Percentiles rank a stretch among this genome's conserved stretches.
Conservation (phyloP, 2,329 filamentous ascomycete genomes). For the Trichoderma sp. region DNA sequence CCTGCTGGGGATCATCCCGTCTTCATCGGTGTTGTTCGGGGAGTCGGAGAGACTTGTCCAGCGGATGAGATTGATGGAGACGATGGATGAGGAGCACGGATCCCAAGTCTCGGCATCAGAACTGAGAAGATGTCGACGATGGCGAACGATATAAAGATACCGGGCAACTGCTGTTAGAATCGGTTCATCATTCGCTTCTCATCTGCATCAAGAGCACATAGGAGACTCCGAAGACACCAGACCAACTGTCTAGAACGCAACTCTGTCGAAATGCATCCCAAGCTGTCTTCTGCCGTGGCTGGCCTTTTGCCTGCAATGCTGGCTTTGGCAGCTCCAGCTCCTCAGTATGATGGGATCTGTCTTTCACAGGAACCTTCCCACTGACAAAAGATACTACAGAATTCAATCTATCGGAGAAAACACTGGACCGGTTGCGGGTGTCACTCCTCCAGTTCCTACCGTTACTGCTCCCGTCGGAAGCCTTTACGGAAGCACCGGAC, state of each 20-base stretch:
- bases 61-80: background rate
- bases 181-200: background rate
- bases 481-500: constrained; percentile 44
- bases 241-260: background rate
- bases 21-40: constrained; percentile 7
- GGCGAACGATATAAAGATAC: background rate
- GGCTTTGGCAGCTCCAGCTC: constrained; percentile 20
- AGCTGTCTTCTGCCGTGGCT: constrained; percentile 18
- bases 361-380: background rate
- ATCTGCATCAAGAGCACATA: background rate
- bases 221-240: background rate
- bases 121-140: background rate
- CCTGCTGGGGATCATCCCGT: background rate
- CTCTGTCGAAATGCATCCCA: constrained; percentile 16
- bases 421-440: constrained; percentile 46
- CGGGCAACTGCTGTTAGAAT: background rate
- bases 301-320: constrained; percentile 26
- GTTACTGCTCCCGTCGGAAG: constrained; percentile 44
- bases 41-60: constrained; percentile 2
- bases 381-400: constrained; percentile 32
- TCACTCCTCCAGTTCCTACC: constrained; percentile 44
- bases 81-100: background rate
- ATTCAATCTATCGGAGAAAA: constrained; percentile 48
- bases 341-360: constrained; percentile 9
- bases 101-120: constrained; percentile 4